Evolutionary conservation across 2,329 filamentous ascomycete species (phyloP).

Genomic region (Colletotrichum sp.): DNA sequence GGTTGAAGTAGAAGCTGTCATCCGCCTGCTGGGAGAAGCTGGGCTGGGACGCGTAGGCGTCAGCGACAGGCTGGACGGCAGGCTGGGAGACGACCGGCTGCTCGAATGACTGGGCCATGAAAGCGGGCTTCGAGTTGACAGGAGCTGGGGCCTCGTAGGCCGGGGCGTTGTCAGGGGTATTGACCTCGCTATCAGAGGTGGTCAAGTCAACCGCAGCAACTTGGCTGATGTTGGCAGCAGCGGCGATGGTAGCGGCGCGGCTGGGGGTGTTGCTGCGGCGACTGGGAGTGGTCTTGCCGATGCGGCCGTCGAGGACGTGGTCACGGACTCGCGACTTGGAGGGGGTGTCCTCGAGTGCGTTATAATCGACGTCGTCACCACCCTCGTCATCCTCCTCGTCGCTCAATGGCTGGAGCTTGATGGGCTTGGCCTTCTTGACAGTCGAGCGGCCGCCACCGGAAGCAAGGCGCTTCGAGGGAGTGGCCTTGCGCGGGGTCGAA

Average conservation of each 20-base stretch:
- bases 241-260: constrained; percentile 21
- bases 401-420: constrained; percentile 28
- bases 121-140: neutral
- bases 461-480: constrained; percentile 18
- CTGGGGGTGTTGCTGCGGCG: constrained; percentile 12
- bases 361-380: constrained; percentile 30
- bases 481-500: constrained; percentile 28
- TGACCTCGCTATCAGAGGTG: constrained; percentile 20
- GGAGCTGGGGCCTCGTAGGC: constrained; percentile 3
- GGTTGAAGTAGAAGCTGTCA: neutral
- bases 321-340: constrained; percentile 31
- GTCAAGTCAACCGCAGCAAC: constrained; percentile 20
- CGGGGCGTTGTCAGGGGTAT: constrained; percentile 16
- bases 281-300: neutral
- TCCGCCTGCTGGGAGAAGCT: constrained; percentile 1
- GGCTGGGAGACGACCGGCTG: neutral
- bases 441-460: constrained; percentile 14
- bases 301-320: constrained; percentile 11
- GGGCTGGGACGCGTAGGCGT: neutral
- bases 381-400: constrained; percentile 25
- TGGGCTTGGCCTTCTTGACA: constrained; percentile 6
- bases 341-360: constrained; percentile 39
- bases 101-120: neutral
- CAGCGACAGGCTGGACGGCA: neutral
- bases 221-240: constrained; percentile 11